Conservation (phyloP, 2,329 filamentous ascomycete species). For the Microdochium nivale region DNA sequence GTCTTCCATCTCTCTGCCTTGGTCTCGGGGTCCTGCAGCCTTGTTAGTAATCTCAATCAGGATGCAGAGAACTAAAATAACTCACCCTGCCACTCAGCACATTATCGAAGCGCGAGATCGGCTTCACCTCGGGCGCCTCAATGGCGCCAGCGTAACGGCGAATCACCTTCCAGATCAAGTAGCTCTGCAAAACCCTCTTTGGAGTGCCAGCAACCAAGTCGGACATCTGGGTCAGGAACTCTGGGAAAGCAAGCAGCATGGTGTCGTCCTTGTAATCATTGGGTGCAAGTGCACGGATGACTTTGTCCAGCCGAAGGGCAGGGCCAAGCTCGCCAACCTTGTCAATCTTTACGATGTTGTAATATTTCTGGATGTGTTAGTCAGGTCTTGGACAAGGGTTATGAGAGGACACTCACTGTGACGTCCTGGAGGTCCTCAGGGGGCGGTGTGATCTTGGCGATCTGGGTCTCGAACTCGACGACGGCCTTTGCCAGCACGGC, state of each 20-base stretch:
- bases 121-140: conserved; percentile 50
- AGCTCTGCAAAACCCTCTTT: conserved; percentile 49
- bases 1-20: conserved; percentile 58
- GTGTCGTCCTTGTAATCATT: conserved; percentile 37
- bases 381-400: not conserved
- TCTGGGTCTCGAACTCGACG: conserved; percentile 51
- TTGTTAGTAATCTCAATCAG: conserved; percentile 3
- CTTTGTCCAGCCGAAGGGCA: conserved; percentile 41
- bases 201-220: conserved; percentile 43
- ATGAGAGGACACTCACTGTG: conserved; percentile 28
- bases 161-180: conserved; percentile 56
- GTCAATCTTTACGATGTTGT: conserved; percentile 52
- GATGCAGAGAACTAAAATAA: not conserved
- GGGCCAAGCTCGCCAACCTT: conserved; percentile 48
- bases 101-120: conserved; percentile 52
- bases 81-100: conserved; percentile 45
- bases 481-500: conserved; percentile 28
- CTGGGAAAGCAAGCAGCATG: conserved; percentile 50
- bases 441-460: conserved; percentile 50
- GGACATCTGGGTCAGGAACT: conserved; percentile 51
- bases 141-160: conserved; percentile 42
- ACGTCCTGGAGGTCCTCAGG: conserved; percentile 52
- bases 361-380: conserved; percentile 40
- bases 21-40: conserved; percentile 44
- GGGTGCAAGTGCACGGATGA: conserved; percentile 45